A percentile compares a stretch with the other conserved stretches of the same genome.
phyloP scores from a whole-genome alignment of 2,329 filamentous ascomycete species.

The Cladosporium sp. region DNA sequence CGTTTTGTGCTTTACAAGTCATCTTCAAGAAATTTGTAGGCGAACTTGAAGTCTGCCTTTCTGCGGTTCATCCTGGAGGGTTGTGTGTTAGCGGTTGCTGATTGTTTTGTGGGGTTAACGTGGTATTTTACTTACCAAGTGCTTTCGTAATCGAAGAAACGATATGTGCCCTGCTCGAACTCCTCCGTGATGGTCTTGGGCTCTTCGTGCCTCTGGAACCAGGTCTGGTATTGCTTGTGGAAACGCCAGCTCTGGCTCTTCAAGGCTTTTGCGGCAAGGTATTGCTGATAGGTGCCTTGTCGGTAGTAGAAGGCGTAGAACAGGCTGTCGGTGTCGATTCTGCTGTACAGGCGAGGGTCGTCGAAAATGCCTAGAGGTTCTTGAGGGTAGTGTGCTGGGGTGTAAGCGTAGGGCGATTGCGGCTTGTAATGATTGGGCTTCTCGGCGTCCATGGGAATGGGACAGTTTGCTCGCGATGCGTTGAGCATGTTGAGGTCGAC shows the following conservation, averaged over 20 bases:
- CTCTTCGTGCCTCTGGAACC: slow-evolving; percentile 98
- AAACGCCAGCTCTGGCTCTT: slow-evolving; percentile 99
- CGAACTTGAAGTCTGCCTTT: slow-evolving; percentile 97
- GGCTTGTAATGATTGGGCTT: slow-evolving; percentile 80
- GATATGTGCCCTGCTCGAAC: slow-evolving; percentile 96
- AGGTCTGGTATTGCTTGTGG: slow-evolving; percentile 99
- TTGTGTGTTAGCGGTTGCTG: not conserved
- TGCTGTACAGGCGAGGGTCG: slow-evolving; percentile 77
- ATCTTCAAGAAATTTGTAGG: slow-evolving; percentile 95
- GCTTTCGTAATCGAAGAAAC: slow-evolving; percentile 99
- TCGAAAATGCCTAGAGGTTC: slow-evolving; percentile 90
- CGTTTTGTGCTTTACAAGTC: slow-evolving; percentile 54
- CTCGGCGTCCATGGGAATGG: slow-evolving; percentile 74
- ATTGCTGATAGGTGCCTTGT: slow-evolving; percentile 93
- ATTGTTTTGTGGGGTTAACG: not conserved
- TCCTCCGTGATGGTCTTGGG: slow-evolving; percentile 98
- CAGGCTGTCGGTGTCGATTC: slow-evolving; percentile 90
- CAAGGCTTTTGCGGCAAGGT: slow-evolving; percentile 88
- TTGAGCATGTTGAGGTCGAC: slow-evolving; percentile 68
- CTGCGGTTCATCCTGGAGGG: slow-evolving; percentile 85
- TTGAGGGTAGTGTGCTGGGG: slow-evolving; percentile 80
- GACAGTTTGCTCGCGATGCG: slow-evolving; percentile 66
- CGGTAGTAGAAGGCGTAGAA: slow-evolving; percentile 99
- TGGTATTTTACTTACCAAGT: slow-evolving; percentile 67
- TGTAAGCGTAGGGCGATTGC: slow-evolving; percentile 68